Evolutionary conservation across 306 rosid genomes (phyloP).

Genomic region (Gastrolobium bilobum): DNA sequence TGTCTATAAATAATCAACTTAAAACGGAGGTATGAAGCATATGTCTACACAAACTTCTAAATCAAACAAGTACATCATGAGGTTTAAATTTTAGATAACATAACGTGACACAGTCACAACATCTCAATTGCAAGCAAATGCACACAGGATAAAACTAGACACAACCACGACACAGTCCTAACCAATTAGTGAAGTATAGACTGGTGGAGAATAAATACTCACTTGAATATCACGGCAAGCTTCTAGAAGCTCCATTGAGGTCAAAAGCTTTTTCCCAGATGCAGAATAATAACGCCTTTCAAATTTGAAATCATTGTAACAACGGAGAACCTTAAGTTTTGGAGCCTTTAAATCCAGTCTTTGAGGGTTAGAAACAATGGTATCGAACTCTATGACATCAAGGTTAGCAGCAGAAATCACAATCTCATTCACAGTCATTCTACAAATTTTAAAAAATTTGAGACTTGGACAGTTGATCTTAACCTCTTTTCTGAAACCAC

Average conservation of each 20-base stretch:
- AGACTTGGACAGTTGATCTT: background rate
- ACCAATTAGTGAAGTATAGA: no score
- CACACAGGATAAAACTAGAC: no score
- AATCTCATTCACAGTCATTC: background rate
- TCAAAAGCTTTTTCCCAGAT: background rate
- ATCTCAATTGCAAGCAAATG: no score
- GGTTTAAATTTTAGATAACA: no score
- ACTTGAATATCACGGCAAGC: background rate
- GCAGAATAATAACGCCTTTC: fast-evolving
- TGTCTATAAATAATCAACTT: no score
- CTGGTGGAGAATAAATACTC: background rate
- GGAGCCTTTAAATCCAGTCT: background rate
- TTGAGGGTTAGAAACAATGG: background rate
- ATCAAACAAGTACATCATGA: no score
- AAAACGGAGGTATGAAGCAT: background rate
- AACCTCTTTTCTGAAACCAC: background rate
- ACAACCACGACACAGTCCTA: no score
- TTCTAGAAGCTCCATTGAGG: background rate
- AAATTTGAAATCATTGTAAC: background rate
- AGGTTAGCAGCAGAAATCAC: background rate
- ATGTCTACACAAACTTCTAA: no score
- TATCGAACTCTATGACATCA: background rate
- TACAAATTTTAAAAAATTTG: background rate
- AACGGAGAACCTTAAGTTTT: background rate
- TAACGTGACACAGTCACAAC: no score